These are phyloP conservation scores for Pseudogymnoascus sp. DNA, from an alignment of 2,329 filamentous ascomycete genomes.

Conservation along the genomic window DNA sequence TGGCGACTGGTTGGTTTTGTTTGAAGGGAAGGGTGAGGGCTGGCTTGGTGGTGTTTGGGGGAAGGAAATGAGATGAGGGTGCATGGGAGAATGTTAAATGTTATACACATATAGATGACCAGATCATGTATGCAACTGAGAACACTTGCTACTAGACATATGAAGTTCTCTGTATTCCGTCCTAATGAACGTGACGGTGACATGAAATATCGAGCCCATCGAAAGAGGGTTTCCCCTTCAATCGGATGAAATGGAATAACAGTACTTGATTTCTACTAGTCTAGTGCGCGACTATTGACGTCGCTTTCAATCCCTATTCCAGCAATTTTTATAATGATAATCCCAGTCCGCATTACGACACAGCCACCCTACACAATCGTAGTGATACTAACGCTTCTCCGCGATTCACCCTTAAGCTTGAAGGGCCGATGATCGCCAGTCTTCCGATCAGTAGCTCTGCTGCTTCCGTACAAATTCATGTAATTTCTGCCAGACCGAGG, in stretches of 20 bases:
- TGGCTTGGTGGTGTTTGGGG: background rate
- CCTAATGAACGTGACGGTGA: background rate
- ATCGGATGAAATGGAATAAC: background rate
- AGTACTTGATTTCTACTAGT: background rate
- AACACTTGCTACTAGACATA: background rate
- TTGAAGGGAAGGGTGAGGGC: background rate
- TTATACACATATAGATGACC: conserved; percentile 7
- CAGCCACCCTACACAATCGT: background rate
- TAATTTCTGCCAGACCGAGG: background rate
- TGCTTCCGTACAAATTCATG: background rate
- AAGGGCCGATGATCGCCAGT: background rate
- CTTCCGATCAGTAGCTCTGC: background rate
- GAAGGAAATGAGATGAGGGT: background rate
- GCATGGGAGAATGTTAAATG: conserved; percentile 8
- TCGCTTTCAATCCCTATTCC: background rate
- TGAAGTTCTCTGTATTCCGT: background rate
- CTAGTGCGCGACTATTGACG: background rate
- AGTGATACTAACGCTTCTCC: background rate
- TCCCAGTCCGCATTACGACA: too few species aligned
- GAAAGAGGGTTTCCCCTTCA: background rate
- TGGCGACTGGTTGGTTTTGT: background rate
- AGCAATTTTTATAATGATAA: background rate
- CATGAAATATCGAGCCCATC: background rate
- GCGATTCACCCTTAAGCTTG: background rate
- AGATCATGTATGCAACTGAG: background rate